Conservation (phyloP, 1,284 basidiomycete species). For the Cryptococcus hybrid region DNA sequence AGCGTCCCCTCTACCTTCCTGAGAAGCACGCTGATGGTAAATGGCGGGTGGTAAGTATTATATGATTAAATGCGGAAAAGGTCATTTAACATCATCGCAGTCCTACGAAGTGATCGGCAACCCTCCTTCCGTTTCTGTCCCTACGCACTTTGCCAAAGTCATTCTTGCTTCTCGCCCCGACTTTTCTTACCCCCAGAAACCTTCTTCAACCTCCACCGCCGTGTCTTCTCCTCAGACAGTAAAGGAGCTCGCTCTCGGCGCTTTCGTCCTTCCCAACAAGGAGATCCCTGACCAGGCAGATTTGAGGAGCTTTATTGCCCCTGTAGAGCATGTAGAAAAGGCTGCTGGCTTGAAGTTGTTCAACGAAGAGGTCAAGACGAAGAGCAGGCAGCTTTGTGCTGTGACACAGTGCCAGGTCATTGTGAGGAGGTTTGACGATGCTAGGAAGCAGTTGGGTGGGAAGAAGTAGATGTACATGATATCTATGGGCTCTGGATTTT, state of each 20-base stretch:
- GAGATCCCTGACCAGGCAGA: conserved; percentile 80
- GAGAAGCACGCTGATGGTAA: conserved; percentile 81
- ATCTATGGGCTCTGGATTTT: no score
- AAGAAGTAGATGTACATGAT: conserved; percentile 4
- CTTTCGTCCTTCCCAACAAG: conserved; percentile 92
- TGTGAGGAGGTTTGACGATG: conserved; percentile 83
- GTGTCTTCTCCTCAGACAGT: conserved; percentile 45
- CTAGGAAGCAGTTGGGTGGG: conserved; percentile 58
- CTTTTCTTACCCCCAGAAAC: conserved; percentile 66
- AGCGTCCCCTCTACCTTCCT: conserved; percentile 88
- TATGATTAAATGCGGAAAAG: not conserved
- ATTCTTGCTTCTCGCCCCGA: conserved; percentile 74
- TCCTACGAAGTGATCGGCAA: conserved; percentile 91
- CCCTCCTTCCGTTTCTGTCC: conserved; percentile 85
- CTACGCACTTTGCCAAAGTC: conserved; percentile 98
- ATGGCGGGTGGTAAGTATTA: conserved; percentile 67
- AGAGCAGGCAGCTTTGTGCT: conserved; percentile 84
- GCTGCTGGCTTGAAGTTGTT: conserved; percentile 88
- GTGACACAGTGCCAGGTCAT: conserved; percentile 80
- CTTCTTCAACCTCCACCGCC: conserved; percentile 17
- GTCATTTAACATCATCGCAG: conserved; percentile 50
- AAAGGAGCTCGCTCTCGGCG: conserved; percentile 76
- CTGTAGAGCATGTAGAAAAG: conserved; percentile 81
- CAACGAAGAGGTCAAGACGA: conserved; percentile 73
- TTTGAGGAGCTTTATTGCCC: conserved; percentile 73